Evolutionary conservation across 352 stramenopile genomes (phyloP).

Genomic region (Stramenopiles sp.): DNA sequence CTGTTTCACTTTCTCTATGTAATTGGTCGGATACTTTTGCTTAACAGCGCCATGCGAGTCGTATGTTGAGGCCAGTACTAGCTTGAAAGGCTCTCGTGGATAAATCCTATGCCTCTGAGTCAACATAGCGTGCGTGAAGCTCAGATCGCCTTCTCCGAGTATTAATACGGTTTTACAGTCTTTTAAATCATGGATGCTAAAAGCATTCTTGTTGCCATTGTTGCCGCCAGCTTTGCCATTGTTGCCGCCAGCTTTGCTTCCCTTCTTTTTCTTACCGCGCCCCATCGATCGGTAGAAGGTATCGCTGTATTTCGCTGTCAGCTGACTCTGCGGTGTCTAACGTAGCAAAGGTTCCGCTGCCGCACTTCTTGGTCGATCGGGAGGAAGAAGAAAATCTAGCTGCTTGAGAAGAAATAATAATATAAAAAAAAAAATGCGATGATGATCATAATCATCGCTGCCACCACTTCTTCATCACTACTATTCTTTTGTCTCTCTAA

Average conservation of each 20-base stretch:
- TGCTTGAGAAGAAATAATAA: no score
- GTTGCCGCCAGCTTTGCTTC: not conserved
- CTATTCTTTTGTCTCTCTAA: no score
- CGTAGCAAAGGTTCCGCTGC: no score
- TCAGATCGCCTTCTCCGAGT: not conserved
- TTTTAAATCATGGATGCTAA: not conserved
- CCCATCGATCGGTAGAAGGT: no score
- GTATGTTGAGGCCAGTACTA: not conserved
- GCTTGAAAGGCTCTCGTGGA: not conserved
- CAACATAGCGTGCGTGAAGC: not conserved
- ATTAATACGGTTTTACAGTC: not conserved
- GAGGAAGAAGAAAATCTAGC: not conserved
- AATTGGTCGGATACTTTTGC: not conserved
- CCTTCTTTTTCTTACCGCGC: not conserved
- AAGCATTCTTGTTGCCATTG: not conserved
- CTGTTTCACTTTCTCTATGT: not conserved
- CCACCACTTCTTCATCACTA: no score
- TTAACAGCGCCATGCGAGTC: not conserved
- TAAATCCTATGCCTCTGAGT: not conserved
- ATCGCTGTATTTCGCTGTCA: no score
- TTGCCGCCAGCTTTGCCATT: not conserved
- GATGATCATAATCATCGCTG: no score
- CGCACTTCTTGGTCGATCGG: not conserved
- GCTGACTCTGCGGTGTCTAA: no score
- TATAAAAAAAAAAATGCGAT: no score